Percentiles rank a stretch among this genome's conserved stretches.
These are phyloP conservation scores for Cyberlindnera xishuangbannaensis DNA, from an alignment of 805 yeast species.

Conservation along the genomic window DNA sequence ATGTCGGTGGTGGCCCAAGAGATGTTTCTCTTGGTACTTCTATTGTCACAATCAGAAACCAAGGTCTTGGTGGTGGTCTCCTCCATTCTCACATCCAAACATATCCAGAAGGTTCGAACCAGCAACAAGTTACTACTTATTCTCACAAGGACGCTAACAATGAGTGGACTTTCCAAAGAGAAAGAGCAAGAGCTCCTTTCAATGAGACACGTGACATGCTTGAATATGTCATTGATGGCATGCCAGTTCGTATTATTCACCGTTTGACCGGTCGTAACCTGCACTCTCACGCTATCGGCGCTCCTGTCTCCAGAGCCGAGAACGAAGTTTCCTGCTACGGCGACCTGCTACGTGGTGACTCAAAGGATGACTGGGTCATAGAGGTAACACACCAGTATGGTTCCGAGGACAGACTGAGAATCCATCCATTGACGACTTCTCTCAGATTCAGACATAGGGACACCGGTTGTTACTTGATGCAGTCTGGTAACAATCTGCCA, in stretches of 20 bases:
- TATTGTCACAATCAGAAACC: slow-evolving; percentile 41
- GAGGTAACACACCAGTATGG: slow-evolving; percentile 61
- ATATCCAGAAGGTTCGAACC: slow-evolving; percentile 73
- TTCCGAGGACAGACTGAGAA: slow-evolving; percentile 41
- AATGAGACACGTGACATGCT: slow-evolving; percentile 23
- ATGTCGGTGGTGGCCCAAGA: slow-evolving; percentile 60
- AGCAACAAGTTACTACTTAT: slow-evolving; percentile 77
- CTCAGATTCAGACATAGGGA: slow-evolving; percentile 66
- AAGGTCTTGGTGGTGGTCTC: slow-evolving; percentile 69
- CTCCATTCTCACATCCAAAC: slow-evolving; percentile 69
- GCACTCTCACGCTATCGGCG: slow-evolving; percentile 64
- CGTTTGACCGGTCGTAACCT: slow-evolving; percentile 57
- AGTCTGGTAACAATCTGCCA: slow-evolving; percentile 78
- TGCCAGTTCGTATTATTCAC: slow-evolving; percentile 57
- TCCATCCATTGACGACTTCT: slow-evolving; percentile 81
- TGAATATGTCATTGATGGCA: slow-evolving; percentile 45
- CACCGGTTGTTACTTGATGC: slow-evolving; percentile 79
- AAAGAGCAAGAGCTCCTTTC: slow-evolving; percentile 38
- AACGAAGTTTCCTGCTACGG: slow-evolving; percentile 87
- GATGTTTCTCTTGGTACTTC: slow-evolving; percentile 57
- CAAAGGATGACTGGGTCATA: slow-evolving; percentile 71
- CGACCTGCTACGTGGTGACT: slow-evolving; percentile 55
- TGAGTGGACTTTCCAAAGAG: slow-evolving; percentile 59
- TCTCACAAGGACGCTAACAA: slow-evolving; percentile 71
- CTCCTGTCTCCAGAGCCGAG: slow-evolving; percentile 55